phyloP scores from a whole-genome alignment of 2,329 filamentous ascomycete genomes.

The Xylaria sp. region DNA sequence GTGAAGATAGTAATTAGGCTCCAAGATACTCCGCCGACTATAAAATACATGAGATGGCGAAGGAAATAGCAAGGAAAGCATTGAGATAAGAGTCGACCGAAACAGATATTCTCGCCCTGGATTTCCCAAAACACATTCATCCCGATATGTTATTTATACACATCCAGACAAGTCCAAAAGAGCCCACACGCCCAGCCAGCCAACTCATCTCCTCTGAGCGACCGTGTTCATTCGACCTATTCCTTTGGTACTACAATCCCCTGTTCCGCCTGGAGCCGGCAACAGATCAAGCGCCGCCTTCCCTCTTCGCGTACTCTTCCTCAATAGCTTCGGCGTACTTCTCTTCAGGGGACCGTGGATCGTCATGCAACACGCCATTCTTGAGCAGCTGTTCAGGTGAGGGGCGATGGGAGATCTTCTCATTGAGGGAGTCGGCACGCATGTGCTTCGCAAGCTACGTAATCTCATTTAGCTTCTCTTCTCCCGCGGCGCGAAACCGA shows the following conservation, averaged over 20 bases:
- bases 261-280: background rate
- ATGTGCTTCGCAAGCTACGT: constrained; percentile 81
- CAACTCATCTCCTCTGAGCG: background rate
- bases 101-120: background rate
- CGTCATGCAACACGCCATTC: constrained; percentile 80
- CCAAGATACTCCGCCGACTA: background rate
- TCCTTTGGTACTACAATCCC: background rate
- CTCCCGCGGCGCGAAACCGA: too few relatives aligned
- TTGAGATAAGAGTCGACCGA: background rate
- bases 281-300: constrained; percentile 65
- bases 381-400: constrained; percentile 80
- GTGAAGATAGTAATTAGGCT: background rate
- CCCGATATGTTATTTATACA: background rate
- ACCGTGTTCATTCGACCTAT: background rate
- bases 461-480: constrained; percentile 2
- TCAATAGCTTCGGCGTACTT: constrained; percentile 71
- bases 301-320: constrained; percentile 72
- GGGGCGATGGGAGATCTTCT: constrained; percentile 83
- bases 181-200: background rate
- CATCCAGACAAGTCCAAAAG: background rate
- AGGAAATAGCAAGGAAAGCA: constrained; percentile 9
- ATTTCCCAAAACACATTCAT: background rate
- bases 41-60: constrained; percentile 12
- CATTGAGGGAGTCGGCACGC: constrained; percentile 86
- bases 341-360: constrained; percentile 68